phyloP scores from a whole-genome alignment of 805 yeast genomes.

The Debaryomyces tyrocola region DNA sequence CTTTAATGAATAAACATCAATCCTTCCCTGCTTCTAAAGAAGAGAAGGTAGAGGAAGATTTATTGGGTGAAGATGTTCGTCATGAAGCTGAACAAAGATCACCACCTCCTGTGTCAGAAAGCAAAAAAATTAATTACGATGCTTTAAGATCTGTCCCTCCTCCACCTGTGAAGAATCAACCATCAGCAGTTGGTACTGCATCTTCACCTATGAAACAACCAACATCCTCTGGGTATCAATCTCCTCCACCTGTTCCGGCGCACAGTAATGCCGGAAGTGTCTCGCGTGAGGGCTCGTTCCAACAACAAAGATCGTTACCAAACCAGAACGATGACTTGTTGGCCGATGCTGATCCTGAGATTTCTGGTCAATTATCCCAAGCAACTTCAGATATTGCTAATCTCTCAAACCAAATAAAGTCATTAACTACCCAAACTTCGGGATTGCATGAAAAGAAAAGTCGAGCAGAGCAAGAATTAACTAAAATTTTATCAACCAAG shows the following conservation, averaged over 20 bases:
- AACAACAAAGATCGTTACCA: not conserved
- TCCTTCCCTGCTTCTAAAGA: constrained; percentile 11
- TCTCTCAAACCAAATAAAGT: constrained; percentile 77
- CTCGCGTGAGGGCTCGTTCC: constrained; percentile 1
- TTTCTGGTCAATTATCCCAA: constrained; percentile 66
- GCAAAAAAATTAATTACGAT: constrained; percentile 43
- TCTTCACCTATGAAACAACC: constrained; percentile 14
- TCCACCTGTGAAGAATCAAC: constrained; percentile 28
- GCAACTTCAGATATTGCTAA: constrained; percentile 88
- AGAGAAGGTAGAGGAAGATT: constrained; percentile 22
- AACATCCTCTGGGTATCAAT: constrained; percentile 3
- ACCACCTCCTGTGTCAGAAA: constrained; percentile 16
- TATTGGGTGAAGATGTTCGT: constrained; percentile 36
- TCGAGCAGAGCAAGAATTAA: constrained; percentile 74
- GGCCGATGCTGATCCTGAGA: constrained; percentile 53
- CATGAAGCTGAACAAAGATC: constrained; percentile 16
- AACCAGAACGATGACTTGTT: constrained; percentile 46
- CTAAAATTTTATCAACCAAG: constrained; percentile 65
- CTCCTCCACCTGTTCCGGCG: constrained; percentile 1
- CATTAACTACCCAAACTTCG: constrained; percentile 74
- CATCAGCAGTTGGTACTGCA: not conserved
- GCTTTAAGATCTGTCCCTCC: constrained; percentile 52
- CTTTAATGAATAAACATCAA: constrained; percentile 40
- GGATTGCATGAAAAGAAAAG: constrained; percentile 67
- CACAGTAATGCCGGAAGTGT: not conserved